Conservation (phyloP, 2,329 filamentous ascomycete species). For the Erysiphe pulchra region DNA sequence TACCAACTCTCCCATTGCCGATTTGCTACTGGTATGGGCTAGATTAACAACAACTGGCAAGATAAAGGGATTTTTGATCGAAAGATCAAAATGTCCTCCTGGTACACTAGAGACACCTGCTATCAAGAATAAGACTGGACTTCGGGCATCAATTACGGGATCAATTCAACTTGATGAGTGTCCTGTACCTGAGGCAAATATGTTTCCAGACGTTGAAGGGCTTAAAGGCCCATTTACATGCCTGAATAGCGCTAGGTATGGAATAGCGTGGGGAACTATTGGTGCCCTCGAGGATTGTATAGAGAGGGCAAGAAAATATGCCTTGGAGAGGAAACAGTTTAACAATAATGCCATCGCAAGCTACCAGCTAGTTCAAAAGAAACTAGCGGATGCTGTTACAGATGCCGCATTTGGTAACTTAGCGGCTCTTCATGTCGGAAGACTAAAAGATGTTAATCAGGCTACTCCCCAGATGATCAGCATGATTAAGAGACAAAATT, state of each 20-base stretch:
- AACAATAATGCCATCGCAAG: slow-evolving; percentile 83
- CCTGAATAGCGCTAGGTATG: slow-evolving; percentile 77
- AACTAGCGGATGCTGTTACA: slow-evolving; percentile 74
- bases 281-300: slow-evolving; percentile 88
- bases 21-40: slow-evolving; percentile 73
- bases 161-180: slow-evolving; percentile 93
- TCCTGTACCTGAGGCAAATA: slow-evolving; percentile 70
- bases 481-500: slow-evolving; percentile 95
- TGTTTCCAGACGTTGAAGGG: slow-evolving; percentile 80
- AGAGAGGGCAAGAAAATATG: slow-evolving; percentile 52
- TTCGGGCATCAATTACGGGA: slow-evolving; percentile 79
- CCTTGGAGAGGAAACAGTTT: slow-evolving; percentile 88
- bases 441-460: slow-evolving; percentile 79
- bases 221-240: slow-evolving; percentile 77
- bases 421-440: slow-evolving; percentile 70
- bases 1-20: slow-evolving; percentile 75
- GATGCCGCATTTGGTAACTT: slow-evolving; percentile 82
- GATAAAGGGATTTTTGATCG: slow-evolving; percentile 78
- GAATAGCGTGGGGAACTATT: slow-evolving; percentile 83
- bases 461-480: slow-evolving; percentile 84
- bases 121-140: slow-evolving; percentile 85
- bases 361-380: slow-evolving; percentile 96
- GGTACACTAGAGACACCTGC: slow-evolving; percentile 78
- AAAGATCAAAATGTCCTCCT: slow-evolving; percentile 59
- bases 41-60: slow-evolving; percentile 79